Evolutionary conservation across 768 basidiomycete genomes (phyloP).

Genomic region (Nidula microcarpa): DNA sequence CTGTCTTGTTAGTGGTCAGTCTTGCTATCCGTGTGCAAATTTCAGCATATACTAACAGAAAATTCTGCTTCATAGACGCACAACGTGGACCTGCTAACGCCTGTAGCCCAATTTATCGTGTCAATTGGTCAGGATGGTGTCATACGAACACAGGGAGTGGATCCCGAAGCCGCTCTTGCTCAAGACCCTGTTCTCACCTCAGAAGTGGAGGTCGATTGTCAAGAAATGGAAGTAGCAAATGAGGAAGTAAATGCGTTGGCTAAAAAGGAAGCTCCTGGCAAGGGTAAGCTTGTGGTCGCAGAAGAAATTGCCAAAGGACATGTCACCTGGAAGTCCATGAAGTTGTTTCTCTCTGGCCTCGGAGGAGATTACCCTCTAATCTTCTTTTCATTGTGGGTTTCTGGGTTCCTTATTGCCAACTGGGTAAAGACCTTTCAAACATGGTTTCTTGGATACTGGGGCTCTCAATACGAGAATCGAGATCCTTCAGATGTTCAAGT

Average conservation of each 20-base stretch:
- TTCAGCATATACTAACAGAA: neutral
- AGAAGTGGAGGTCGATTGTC: neutral
- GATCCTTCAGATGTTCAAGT: neutral
- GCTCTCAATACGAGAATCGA: neutral
- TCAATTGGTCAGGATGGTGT: constrained; percentile 40
- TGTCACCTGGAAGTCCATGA: constrained; percentile 45
- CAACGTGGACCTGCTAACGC: constrained; percentile 47
- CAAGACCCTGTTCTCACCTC: neutral
- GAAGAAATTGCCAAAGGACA: constrained; percentile 60
- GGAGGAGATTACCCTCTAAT: constrained; percentile 8
- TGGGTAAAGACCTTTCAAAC: neutral
- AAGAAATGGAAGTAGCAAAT: neutral
- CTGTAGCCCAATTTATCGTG: constrained; percentile 55
- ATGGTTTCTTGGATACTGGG: constrained; percentile 1
- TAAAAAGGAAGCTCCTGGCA: constrained; percentile 1
- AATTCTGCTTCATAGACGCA: constrained; percentile 30
- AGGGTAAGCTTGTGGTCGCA: constrained; percentile 55
- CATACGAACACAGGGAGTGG: neutral
- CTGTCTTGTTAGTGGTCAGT: constrained; percentile 75
- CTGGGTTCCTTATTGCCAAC: neutral
- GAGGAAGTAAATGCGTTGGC: too few species aligned
- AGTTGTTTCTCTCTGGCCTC: constrained; percentile 27
- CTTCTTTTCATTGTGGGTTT: neutral
- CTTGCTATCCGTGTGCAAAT: neutral
- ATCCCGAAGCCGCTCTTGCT: neutral